Conservation (phyloP, 495 filamentous ascomycete genomes). For the Penicillium angulare region DNA sequence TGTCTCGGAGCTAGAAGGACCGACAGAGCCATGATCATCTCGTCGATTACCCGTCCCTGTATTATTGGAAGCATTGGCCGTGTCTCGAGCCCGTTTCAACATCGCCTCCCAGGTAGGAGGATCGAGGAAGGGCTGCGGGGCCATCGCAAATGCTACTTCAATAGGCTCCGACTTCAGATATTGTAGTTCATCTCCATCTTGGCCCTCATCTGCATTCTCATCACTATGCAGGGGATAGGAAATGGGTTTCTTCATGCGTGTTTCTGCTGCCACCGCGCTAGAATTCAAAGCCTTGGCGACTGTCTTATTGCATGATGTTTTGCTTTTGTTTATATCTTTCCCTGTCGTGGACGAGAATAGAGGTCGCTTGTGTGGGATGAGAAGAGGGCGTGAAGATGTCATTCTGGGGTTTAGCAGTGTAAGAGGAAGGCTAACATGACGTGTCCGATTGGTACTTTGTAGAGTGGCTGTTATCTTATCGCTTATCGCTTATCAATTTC, state of each 20-base stretch:
- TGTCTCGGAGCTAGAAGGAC: too few relatives aligned
- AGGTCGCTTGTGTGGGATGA: conserved; percentile 18
- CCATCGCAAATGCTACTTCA: conserved; percentile 14
- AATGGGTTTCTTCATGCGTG: conserved; percentile 13
- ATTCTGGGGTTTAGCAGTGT: conserved; percentile 1
- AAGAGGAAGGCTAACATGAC: conserved; percentile 3
- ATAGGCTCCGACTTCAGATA: too few relatives aligned
- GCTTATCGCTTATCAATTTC: background rate
- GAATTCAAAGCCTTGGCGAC: conserved; percentile 19
- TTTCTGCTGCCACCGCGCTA: conserved; percentile 21
- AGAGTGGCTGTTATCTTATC: background rate
- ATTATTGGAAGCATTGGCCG: conserved; percentile 7
- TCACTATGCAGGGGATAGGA: background rate
- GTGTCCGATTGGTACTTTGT: background rate
- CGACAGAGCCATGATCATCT: too few relatives aligned
- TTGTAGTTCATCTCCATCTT: too few relatives aligned
- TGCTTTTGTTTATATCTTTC: background rate
- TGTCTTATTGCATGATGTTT: background rate
- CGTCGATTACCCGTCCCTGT: too few relatives aligned
- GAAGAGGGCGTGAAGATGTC: conserved; percentile 4
- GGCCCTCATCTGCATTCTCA: background rate
- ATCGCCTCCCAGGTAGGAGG: conserved; percentile 23
- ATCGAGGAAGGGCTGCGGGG: conserved; percentile 27
- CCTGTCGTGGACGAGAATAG: conserved; percentile 5
- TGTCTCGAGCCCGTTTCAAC: conserved; percentile 10